Percentiles rank a stretch among this genome's conserved stretches.
Conservation (phyloP, 1,284 basidiomycete species). For the Malassezia cuniculi region DNA sequence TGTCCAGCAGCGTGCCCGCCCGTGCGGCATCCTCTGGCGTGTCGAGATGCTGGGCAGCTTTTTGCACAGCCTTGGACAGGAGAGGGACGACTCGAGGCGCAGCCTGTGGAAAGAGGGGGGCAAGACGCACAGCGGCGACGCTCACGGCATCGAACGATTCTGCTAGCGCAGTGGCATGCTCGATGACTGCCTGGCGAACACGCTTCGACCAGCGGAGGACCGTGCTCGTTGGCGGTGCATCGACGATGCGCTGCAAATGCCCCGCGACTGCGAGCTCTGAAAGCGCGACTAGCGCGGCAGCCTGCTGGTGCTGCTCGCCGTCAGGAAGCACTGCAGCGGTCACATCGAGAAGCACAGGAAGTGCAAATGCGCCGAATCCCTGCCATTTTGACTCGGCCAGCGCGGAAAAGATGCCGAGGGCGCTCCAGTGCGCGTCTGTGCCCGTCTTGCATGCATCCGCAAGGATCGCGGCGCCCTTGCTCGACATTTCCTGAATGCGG, state of each 20-base stretch:
- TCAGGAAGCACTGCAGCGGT: slow-evolving; percentile 16
- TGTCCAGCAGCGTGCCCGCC: slow-evolving; percentile 2
- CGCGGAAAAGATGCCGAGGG: slow-evolving; percentile 29
- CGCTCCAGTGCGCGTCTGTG: slow-evolving; percentile 11
- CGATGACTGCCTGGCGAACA: background rate
- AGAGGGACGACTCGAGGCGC: background rate
- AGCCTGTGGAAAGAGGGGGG: slow-evolving; percentile 1
- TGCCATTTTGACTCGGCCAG: slow-evolving; percentile 31
- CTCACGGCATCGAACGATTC: slow-evolving; percentile 3
- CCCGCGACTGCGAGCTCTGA: slow-evolving; percentile 14
- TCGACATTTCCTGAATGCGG: slow-evolving; percentile 37
- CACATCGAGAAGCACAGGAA: slow-evolving; percentile 29
- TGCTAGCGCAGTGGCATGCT: slow-evolving; percentile 21
- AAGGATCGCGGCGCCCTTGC: slow-evolving; percentile 13
- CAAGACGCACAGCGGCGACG: slow-evolving; percentile 6
- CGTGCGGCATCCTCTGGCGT: background rate
- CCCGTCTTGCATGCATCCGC: slow-evolving; percentile 11
- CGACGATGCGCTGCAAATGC: slow-evolving; percentile 3
- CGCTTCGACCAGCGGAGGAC: slow-evolving; percentile 9
- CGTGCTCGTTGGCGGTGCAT: slow-evolving; percentile 10
- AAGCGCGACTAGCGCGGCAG: slow-evolving; percentile 26
- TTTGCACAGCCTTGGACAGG: background rate
- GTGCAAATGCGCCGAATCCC: slow-evolving; percentile 33
- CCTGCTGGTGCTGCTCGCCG: background rate
- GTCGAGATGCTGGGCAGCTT: background rate